Percentiles rank a stretch among this genome's conserved stretches.
These are phyloP conservation scores for Boletellus sp. DNA, from an alignment of 1,284 basidiomycete genomes.

Conservation along the genomic window DNA sequence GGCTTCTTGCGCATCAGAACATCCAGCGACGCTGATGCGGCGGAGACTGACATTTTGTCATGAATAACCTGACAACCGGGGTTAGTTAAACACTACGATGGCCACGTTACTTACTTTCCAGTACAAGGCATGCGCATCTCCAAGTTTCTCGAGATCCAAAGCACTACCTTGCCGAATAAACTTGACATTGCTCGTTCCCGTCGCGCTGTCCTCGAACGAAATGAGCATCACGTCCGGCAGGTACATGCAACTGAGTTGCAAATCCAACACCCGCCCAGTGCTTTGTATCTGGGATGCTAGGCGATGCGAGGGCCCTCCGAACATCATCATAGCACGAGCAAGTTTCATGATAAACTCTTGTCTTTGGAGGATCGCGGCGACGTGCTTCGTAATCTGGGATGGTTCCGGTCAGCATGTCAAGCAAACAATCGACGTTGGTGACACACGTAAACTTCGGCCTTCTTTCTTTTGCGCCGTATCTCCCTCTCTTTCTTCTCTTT, in stretches of 20 bases:
- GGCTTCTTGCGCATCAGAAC: constrained; percentile 68
- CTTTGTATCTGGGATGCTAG: constrained; percentile 85
- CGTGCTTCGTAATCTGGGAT: constrained; percentile 80
- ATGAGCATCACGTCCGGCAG: constrained; percentile 82
- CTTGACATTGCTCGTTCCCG: constrained; percentile 85
- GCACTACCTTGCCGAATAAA: constrained; percentile 76
- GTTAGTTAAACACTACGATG: constrained; percentile 1
- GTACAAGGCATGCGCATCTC: constrained; percentile 74
- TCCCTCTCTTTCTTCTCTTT: constrained; percentile 44
- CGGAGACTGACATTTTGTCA: constrained; percentile 79
- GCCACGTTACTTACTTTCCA: constrained; percentile 59
- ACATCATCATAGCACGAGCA: constrained; percentile 91
- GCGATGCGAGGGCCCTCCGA: constrained; percentile 87
- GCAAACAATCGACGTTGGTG: not conserved
- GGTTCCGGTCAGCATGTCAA: not conserved
- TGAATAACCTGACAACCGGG: constrained; percentile 64
- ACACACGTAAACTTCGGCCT: constrained; percentile 75
- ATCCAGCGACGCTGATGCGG: constrained; percentile 74
- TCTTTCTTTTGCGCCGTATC: constrained; percentile 64
- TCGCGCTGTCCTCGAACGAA: constrained; percentile 79
- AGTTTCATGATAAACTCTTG: constrained; percentile 92
- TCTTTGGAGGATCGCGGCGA: constrained; percentile 81
- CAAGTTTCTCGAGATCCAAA: constrained; percentile 76
- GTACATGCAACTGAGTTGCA: constrained; percentile 83
- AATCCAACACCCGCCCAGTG: constrained; percentile 82